Percentiles rank a stretch among this genome's conserved stretches.
These are phyloP conservation scores for Nicotiana undulata DNA, from an alignment of 257 asterid species.

Conservation along the genomic window DNA sequence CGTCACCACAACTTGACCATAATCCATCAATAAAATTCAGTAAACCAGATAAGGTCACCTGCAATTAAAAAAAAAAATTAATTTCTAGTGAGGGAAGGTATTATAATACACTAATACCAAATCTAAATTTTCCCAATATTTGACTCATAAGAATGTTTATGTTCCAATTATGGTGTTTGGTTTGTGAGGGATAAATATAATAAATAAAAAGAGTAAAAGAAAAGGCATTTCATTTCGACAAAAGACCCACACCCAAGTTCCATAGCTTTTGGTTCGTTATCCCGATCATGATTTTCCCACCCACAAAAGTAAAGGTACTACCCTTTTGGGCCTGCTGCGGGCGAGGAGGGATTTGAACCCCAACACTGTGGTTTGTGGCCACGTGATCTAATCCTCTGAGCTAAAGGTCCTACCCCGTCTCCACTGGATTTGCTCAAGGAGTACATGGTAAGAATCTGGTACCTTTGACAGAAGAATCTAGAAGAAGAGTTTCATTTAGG, in stretches of 20 bases:
- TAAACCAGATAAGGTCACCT: constrained; percentile 19
- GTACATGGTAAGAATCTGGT: too few relatives aligned
- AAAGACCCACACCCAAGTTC: too few relatives aligned
- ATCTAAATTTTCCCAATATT: neutral
- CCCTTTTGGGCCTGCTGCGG: neutral
- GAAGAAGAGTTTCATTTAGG: too few relatives aligned
- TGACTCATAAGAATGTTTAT: too few relatives aligned
- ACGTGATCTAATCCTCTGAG: neutral
- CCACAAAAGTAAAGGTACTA: too few relatives aligned
- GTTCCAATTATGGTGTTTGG: too few relatives aligned
- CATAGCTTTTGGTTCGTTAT: too few relatives aligned
- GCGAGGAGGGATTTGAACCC: neutral
- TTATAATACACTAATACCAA: neutral
- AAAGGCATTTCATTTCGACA: too few relatives aligned
- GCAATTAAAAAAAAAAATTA: neutral
- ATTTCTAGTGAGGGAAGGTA: neutral
- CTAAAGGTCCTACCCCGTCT: neutral
- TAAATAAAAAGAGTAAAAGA: too few relatives aligned
- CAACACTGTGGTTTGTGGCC: neutral
- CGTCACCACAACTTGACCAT: neutral
- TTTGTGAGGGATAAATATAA: too few relatives aligned
- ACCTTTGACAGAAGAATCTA: too few relatives aligned
- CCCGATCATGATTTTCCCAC: too few relatives aligned
- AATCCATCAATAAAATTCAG: constrained; percentile 10
- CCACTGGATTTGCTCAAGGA: neutral